phyloP scores from a whole-genome alignment of 2,329 filamentous ascomycete genomes.

The Fusarium sp. region DNA sequence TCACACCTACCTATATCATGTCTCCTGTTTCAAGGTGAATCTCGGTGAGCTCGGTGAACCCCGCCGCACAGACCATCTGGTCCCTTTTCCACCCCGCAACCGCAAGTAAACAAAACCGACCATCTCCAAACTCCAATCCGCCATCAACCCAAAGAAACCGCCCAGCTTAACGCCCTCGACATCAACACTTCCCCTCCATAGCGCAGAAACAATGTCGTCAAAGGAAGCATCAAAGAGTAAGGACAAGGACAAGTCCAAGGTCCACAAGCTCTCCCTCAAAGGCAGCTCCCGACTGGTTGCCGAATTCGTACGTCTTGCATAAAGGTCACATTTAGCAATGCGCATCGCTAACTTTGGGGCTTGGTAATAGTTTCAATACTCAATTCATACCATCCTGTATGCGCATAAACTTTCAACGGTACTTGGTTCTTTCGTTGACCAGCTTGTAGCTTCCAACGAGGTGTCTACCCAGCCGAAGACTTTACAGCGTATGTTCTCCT shows the following conservation, averaged over 20 bases:
- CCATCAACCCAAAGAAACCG: not conserved
- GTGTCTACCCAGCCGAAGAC: conserved; percentile 92
- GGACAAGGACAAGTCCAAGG: conserved; percentile 82
- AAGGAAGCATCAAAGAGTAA: conserved; percentile 47
- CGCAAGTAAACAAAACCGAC: conserved; percentile 45
- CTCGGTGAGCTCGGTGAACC: conserved; percentile 41
- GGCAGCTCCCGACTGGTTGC: conserved; percentile 88
- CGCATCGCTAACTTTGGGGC: conserved; percentile 28
- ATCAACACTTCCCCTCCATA: not conserved
- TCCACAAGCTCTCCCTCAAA: conserved; percentile 93
- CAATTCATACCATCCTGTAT: conserved; percentile 95
- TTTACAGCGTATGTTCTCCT: conserved; percentile 81
- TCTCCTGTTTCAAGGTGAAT: conserved; percentile 16
- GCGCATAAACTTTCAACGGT: not conserved
- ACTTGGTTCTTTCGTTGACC: conserved; percentile 3
- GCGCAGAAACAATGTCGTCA: conserved; percentile 45
- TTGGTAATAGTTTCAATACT: conserved; percentile 84
- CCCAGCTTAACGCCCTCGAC: not conserved
- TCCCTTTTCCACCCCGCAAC: conserved; percentile 43
- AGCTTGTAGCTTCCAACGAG: conserved; percentile 79
- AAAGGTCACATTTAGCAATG: not conserved
- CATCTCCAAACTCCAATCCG: conserved; percentile 7
- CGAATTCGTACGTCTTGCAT: conserved; percentile 83
- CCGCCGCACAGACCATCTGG: conserved; percentile 41
- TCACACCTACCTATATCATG: not conserved